Conservation (phyloP, 2,329 filamentous ascomycete genomes). For the Aureobasidium vineae region DNA sequence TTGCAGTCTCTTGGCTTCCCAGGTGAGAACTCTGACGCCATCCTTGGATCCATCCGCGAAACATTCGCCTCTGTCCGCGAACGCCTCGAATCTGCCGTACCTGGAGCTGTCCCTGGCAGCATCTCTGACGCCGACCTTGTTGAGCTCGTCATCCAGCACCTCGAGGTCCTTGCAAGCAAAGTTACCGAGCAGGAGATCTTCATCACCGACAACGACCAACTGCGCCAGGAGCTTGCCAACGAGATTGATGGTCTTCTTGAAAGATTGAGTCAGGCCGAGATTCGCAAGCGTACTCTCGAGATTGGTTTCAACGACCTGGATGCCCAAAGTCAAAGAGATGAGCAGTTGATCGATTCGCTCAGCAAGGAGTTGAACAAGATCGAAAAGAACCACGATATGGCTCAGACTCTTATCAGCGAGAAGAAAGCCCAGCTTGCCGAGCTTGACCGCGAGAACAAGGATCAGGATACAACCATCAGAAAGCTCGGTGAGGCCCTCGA, state of each 20-base stretch:
- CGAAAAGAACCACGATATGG: slow-evolving; percentile 37
- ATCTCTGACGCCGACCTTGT: slow-evolving; percentile 44
- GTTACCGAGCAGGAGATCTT: slow-evolving; percentile 34
- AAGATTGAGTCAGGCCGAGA: slow-evolving; percentile 39
- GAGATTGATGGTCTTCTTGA: slow-evolving; percentile 41
- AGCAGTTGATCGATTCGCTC: slow-evolving; percentile 39
- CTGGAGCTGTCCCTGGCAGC: slow-evolving; percentile 39
- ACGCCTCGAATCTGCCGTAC: slow-evolving; percentile 44
- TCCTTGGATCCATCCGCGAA: slow-evolving; percentile 44
- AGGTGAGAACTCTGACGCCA: slow-evolving; percentile 36
- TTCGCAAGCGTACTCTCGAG: slow-evolving; percentile 41
- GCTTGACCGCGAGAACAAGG: slow-evolving; percentile 34
- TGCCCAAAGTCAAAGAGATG: slow-evolving; percentile 40
- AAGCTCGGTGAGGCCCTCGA: slow-evolving; percentile 43
- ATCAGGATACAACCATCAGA: slow-evolving; percentile 40
- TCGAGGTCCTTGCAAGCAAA: slow-evolving; percentile 33
- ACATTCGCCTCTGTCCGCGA: slow-evolving; percentile 45
- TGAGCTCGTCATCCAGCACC: slow-evolving; percentile 42
- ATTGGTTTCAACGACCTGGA: slow-evolving; percentile 41
- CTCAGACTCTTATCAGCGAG: slow-evolving; percentile 32
- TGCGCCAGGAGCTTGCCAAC: slow-evolving; percentile 40
- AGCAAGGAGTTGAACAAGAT: slow-evolving; percentile 39
- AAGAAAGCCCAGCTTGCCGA: slow-evolving; percentile 31
- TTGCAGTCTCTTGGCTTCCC: slow-evolving; percentile 46
- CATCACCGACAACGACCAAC: slow-evolving; percentile 39